A percentile compares a stretch with the other conserved stretches of the same genome.
phyloP scores from a whole-genome alignment of 345 rosid genomes.

The Syzygium jambos region DNA sequence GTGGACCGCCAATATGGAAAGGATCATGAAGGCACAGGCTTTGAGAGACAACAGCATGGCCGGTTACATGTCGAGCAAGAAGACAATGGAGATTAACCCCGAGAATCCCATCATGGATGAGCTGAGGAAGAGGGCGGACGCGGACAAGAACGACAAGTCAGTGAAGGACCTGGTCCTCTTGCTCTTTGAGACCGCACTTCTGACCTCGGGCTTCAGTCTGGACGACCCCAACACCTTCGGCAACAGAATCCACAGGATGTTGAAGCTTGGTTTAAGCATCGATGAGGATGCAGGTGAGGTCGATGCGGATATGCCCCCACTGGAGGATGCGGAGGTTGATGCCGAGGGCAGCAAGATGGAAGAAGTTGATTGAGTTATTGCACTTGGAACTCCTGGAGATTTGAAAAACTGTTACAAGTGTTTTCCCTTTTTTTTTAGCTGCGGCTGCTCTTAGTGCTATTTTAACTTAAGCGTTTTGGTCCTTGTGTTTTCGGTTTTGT shows the following conservation, averaged over 20 bases:
- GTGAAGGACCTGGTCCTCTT: conserved; percentile 79
- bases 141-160: conserved; percentile 79
- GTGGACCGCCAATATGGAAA: conserved; percentile 91
- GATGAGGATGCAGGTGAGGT: conserved; percentile 68
- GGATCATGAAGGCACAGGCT: conserved; percentile 88
- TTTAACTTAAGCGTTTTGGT: background rate
- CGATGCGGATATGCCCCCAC: conserved; percentile 67
- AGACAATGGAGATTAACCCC: conserved; percentile 86
- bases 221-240: conserved; percentile 91
- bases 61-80: conserved; percentile 83
- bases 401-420: background rate
- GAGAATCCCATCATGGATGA: conserved; percentile 88
- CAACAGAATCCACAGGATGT: conserved; percentile 82
- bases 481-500: background rate
- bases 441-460: background rate
- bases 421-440: background rate
- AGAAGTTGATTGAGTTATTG: conserved; percentile 55
- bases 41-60: conserved; percentile 84
- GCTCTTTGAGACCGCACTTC: conserved; percentile 70
- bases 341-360: conserved; percentile 94
- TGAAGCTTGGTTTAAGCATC: conserved; percentile 75
- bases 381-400: background rate
- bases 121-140: conserved; percentile 79
- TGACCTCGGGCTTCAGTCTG: conserved; percentile 86
- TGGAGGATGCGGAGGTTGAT: conserved; percentile 62